phyloP scores from a whole-genome alignment of 2,329 filamentous ascomycete species.

The Dothiorella sarmentorum region DNA sequence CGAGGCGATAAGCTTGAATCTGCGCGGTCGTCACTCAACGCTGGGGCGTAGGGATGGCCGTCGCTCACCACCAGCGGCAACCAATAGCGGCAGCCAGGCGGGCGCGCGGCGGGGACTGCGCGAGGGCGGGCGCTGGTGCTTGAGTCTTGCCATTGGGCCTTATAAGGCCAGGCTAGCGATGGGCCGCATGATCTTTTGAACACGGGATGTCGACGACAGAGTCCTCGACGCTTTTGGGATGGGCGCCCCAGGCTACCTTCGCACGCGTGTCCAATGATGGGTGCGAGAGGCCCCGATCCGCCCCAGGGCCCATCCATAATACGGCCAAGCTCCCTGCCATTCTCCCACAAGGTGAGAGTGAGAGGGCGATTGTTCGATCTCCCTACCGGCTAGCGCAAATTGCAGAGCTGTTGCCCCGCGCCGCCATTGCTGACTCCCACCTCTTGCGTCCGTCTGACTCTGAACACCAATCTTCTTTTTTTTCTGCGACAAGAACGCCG shows the following conservation, averaged over 20 bases:
- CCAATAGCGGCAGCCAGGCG: not conserved
- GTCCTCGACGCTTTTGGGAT: slow-evolving; percentile 18
- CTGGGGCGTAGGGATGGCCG: slow-evolving; percentile 1
- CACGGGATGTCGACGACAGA: slow-evolving; percentile 33
- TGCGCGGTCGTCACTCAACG: slow-evolving; percentile 4
- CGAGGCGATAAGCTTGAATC: slow-evolving; percentile 16
- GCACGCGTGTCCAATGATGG: slow-evolving; percentile 12
- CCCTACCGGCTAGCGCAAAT: slow-evolving; percentile 13
- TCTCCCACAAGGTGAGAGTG: slow-evolving; percentile 13
- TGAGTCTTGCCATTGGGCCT: slow-evolving; percentile 18
- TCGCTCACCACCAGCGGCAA: slow-evolving; percentile 11
- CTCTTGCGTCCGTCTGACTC: slow-evolving; percentile 11
- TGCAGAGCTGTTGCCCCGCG: slow-evolving; percentile 10
- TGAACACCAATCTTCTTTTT: slow-evolving; percentile 15
- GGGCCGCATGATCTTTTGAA: slow-evolving; percentile 37
- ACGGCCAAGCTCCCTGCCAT: slow-evolving; percentile 18
- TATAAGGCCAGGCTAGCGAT: slow-evolving; percentile 24
- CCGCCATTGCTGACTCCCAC: slow-evolving; percentile 11
- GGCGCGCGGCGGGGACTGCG: slow-evolving; percentile 4
- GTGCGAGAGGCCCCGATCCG: slow-evolving; percentile 13
- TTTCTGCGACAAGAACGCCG: slow-evolving; percentile 2
- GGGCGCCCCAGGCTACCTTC: slow-evolving; percentile 16
- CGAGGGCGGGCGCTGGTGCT: not conserved
- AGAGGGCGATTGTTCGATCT: slow-evolving; percentile 11
- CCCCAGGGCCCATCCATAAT: slow-evolving; percentile 19